Conservation (phyloP, 495 filamentous ascomycete genomes). For the Oleoguttula mirabilis region DNA sequence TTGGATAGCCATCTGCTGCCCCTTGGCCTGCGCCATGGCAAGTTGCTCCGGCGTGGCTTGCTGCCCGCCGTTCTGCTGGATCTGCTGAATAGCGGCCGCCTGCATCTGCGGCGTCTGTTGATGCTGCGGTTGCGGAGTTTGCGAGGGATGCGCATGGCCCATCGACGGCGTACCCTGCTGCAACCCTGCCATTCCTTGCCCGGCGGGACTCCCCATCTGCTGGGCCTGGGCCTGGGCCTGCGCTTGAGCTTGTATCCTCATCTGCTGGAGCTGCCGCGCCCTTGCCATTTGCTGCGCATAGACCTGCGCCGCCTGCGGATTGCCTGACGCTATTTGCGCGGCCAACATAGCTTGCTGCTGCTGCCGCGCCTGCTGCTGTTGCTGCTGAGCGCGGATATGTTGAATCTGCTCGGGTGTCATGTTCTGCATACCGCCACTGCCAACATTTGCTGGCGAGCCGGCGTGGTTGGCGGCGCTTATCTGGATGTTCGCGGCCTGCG, state of each 20-base stretch:
- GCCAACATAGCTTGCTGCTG: slow-evolving; percentile 7
- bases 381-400: slow-evolving; percentile 6
- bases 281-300: slow-evolving; percentile 10
- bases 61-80: background rate
- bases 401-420: slow-evolving; percentile 11
- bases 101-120: too few relatives aligned
- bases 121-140: too few relatives aligned
- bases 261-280: slow-evolving; percentile 7
- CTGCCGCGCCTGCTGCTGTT: background rate
- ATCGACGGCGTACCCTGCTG: slow-evolving; percentile 7
- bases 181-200: background rate
- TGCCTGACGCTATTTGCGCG: background rate
- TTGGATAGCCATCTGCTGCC: slow-evolving; percentile 2
- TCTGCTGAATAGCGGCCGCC: too few relatives aligned
- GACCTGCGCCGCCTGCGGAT: background rate
- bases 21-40: slow-evolving; percentile 2
- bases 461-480: slow-evolving; percentile 3
- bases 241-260: background rate
- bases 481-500: slow-evolving; percentile 9
- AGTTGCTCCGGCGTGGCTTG: slow-evolving; percentile 2
- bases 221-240: too few relatives aligned
- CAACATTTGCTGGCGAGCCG: slow-evolving; percentile 15
- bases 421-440: slow-evolving; percentile 7
- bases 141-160: slow-evolving; percentile 16
- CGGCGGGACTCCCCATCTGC: background rate